Conservation (phyloP, 192 early-diverging fungal genomes). For the Linnemannia exigua region DNA sequence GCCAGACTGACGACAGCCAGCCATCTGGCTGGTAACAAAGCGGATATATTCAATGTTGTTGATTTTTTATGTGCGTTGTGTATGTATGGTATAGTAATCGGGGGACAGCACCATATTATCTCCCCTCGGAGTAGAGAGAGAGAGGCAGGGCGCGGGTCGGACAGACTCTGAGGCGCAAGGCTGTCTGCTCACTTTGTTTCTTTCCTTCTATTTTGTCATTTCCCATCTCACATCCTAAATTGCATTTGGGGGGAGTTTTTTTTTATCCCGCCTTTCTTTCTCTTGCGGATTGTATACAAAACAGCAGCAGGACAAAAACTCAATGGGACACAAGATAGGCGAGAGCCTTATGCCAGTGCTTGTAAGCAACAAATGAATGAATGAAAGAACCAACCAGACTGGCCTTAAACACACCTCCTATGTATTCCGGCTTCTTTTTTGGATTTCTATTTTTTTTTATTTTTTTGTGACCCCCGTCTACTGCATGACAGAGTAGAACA, state of each 20-base stretch:
- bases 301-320: neutral
- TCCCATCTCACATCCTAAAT: neutral
- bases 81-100: too few species aligned
- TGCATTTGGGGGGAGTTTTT: slow-evolving; percentile 6
- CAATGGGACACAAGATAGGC: neutral
- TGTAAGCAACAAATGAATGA: neutral
- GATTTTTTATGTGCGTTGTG: too few species aligned
- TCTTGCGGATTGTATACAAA: neutral
- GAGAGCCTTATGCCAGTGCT: slow-evolving; percentile 1
- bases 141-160: neutral
- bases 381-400: neutral
- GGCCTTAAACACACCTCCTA: neutral
- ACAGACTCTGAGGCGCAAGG: neutral
- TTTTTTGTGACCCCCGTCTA: neutral
- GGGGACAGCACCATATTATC: neutral
- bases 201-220: neutral
- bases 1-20: too few species aligned
- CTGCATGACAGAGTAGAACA: too few species aligned
- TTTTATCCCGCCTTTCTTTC: neutral
- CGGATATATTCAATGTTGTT: too few species aligned
- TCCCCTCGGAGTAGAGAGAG: neutral
- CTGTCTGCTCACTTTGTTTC: neutral
- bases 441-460: neutral
- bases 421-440: neutral
- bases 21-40: too few species aligned